Base-by-base conservation (phyloP, 805 yeast species). In the Saccharomycopsis sp. region DNA sequence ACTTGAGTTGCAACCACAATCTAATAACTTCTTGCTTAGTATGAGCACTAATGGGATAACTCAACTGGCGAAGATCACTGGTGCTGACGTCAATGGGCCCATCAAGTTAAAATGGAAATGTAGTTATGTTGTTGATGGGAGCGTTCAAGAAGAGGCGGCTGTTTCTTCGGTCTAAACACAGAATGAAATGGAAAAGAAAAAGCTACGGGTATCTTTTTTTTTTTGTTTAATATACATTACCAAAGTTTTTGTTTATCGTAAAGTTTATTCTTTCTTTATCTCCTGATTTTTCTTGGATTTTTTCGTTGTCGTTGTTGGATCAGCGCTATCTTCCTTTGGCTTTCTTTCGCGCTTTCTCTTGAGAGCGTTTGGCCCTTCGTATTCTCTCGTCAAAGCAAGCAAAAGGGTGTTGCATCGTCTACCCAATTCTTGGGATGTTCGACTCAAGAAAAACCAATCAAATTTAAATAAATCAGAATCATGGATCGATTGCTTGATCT, bases 81-180 rank as follows among this genome's bases (percentile, higher is more conserved):
- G 61, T 40, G 55, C 71, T 28, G 70, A 66, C 20, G 44, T 58
- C 3, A 31, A 49, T 4, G 60, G 62, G 11, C 64, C 67, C n/a
- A 60, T 82, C 53, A 85, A 83, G 61, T 68, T 86, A 47, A 82
- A 85, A 60, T 86, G 89, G 90, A 84, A 81, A 60, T 71, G 74
- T 20, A 74, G 74, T 45, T 85, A 75, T 58, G 54, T 56, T 8
- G 58, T 71, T 7, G 74, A 72, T 43, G 75, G 78, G n/a, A 58
- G 60, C 19, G 59, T 61, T 6, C 62, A 61, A 17, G 80, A 74
- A 53, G 83, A 78, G 52, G 70, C 78, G 7, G 86, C 87, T 5
- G 77, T 79, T 20, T 64, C 65, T 43, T 56, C 62, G 9, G 26
- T 40, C 20, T 14, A 31, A 17, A 31, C 17, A 5, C 17, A 31